phyloP scores from a whole-genome alignment of 2,329 filamentous ascomycete species.

The Coleophoma cylindrospora region DNA sequence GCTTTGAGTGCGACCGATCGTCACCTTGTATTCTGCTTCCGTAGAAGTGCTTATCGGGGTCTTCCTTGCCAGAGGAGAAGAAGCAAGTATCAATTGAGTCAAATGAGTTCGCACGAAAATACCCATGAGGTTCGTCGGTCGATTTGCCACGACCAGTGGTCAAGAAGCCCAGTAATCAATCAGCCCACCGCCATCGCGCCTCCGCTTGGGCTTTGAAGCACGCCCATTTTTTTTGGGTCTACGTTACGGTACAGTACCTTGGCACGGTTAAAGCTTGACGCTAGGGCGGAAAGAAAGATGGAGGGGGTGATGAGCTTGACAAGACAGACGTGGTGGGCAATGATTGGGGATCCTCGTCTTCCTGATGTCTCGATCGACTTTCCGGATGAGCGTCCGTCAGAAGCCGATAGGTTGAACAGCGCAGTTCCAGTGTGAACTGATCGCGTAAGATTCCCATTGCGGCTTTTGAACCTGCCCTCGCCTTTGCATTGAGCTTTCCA shows the following conservation, averaged over 20 bases:
- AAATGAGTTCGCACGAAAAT: too few species aligned
- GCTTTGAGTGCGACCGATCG: too few species aligned
- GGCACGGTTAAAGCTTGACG: conserved; percentile 17
- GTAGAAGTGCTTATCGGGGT: too few species aligned
- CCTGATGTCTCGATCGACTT: conserved; percentile 13
- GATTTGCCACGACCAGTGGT: too few species aligned
- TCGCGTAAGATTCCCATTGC: too few species aligned
- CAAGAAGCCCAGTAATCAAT: too few species aligned
- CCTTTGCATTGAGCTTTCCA: too few species aligned
- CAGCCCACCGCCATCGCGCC: neutral
- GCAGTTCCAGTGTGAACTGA: neutral
- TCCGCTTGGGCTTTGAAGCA: neutral
- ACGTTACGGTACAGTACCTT: conserved; percentile 6
- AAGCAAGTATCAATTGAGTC: too few species aligned
- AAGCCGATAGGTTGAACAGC: conserved; percentile 13
- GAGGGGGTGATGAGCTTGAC: conserved; percentile 10
- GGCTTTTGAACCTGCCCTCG: too few species aligned
- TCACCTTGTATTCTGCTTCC: too few species aligned
- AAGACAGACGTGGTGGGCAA: conserved; percentile 22
- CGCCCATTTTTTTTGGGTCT: neutral
- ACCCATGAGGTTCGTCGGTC: too few species aligned
- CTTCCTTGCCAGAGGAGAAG: too few species aligned
- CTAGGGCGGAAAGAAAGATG: neutral
- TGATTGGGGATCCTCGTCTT: conserved; percentile 23
- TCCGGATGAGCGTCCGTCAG: conserved; percentile 10